Percentiles rank a stretch among this genome's conserved stretches.
Conservation (phyloP, 768 basidiomycete species). For the Lactifluus volemus region DNA sequence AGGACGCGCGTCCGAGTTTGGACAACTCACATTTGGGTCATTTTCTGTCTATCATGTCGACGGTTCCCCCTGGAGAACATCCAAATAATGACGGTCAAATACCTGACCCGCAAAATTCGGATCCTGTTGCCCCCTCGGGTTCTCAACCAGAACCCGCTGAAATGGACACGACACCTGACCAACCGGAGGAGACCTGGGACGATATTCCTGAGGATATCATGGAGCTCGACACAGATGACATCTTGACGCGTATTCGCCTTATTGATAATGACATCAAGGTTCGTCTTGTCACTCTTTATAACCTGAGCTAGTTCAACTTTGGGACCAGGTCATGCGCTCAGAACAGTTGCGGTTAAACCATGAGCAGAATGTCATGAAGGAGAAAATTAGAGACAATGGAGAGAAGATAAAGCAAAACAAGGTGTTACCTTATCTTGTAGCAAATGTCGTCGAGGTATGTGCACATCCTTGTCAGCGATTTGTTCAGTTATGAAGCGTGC, state of each 20-base stretch:
- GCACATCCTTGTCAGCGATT: not conserved
- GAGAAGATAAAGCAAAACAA: conserved; percentile 99
- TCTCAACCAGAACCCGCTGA: conserved; percentile 27
- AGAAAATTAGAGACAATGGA: conserved; percentile 96
- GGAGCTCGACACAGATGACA: conserved; percentile 72
- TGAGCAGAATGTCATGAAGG: conserved; percentile 93
- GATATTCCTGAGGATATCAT: conserved; percentile 89
- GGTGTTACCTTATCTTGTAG: conserved; percentile 94
- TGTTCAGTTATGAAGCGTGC: not conserved
- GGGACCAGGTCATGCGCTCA: conserved; percentile 86
- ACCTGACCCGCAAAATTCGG: conserved; percentile 40
- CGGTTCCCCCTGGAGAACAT: conserved; percentile 10
- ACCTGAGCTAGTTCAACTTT: not conserved
- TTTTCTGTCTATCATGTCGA: conserved; percentile 7
- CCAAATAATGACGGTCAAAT: conserved; percentile 7
- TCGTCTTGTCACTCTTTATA: conserved; percentile 12
- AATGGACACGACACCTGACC: conserved; percentile 74
- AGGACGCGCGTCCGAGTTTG: conserved; percentile 14
- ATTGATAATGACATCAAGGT: conserved; percentile 98
- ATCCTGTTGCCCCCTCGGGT: conserved; percentile 24
- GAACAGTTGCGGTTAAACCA: conserved; percentile 88
- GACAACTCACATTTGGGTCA: not conserved
- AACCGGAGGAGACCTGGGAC: conserved; percentile 73
- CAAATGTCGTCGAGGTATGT: conserved; percentile 91
- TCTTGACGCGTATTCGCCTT: conserved; percentile 79